phyloP scores from a whole-genome alignment of 2,329 filamentous ascomycete species.

The Lojkania enalia region DNA sequence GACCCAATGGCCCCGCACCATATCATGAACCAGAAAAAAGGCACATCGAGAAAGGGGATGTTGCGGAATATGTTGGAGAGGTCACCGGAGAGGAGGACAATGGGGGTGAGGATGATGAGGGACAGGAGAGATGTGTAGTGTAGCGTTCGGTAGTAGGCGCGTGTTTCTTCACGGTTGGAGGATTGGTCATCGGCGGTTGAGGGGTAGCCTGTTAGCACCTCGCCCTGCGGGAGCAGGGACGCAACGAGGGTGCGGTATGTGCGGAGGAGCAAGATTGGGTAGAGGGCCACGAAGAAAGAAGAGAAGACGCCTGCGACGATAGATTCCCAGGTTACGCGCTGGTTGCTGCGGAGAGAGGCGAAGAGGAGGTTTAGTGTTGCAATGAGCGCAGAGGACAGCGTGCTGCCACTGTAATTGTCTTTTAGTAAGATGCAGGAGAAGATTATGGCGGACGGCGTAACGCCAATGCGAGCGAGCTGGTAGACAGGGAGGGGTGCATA shows the following conservation, averaged over 20 bases:
- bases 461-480: conserved; percentile 55
- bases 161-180: conserved; percentile 51
- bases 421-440: conserved; percentile 53
- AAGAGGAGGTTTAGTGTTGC: conserved; percentile 57
- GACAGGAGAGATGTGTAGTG: conserved; percentile 58
- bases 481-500: conserved; percentile 58
- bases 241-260: conserved; percentile 54
- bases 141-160: conserved; percentile 56
- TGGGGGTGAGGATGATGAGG: conserved; percentile 53
- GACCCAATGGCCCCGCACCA: conserved; percentile 53
- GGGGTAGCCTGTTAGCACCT: conserved; percentile 48
- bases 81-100: conserved; percentile 56
- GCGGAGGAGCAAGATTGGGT: conserved; percentile 55
- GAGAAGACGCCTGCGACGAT: conserved; percentile 57
- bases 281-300: conserved; percentile 55
- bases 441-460: conserved; percentile 54
- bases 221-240: conserved; percentile 49
- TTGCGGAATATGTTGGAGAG: conserved; percentile 54
- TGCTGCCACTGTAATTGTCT: conserved; percentile 52
- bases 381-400: conserved; percentile 55
- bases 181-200: conserved; percentile 32
- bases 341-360: conserved; percentile 50
- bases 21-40: conserved; percentile 60
- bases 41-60: conserved; percentile 59
- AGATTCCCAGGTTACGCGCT: conserved; percentile 56